Evolutionary conservation across 495 filamentous ascomycete species (phyloP), one percentile per base, ranked within the genome.

Genomic region (Patellaria atrata): DNA sequence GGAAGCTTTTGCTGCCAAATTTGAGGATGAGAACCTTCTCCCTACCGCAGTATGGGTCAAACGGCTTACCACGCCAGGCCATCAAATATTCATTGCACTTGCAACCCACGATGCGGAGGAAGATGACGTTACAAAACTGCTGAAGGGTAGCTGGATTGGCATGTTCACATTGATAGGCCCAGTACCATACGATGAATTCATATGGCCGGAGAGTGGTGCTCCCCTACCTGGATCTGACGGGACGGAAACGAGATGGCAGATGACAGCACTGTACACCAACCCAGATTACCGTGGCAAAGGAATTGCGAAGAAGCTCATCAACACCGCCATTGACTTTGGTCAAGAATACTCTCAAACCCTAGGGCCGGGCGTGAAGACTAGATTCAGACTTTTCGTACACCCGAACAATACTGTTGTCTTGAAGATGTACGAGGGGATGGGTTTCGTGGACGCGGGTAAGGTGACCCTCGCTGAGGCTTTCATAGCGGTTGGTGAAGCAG

Each of bases 151-250:
- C 10, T 44, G 41, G 41, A 20, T 39, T n/a, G 35, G 41, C 23
- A 39, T 44, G 27, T 8, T 23, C 5, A 39, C 41, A n/a, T 17
- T 44, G 3, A 28, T 35, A 6, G 41, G 41, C 9, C 35, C 41
- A 3, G 21, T 39, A 2, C 35, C 41, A 0, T 44, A 33, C 22
- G 22, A 35, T 12, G 24, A 4, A 8, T 44, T 19, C 36, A 22
- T 34, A 17, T 23, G 38, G 29, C 41, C 35, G 6, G 29, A 35
- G 7, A 32, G 33, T 19, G 35, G 41, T 4, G 28, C 38, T 17
- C 41, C 29, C 8, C 30, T 44, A 11, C 38, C 38, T 20, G 22
- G 12, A 5, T 18, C 27, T n/a, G 15, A 28, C 1, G 11, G 20
- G 1, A 13, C 7, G 10, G 41, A 39, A 31, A 40, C 35, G 15